Conservation (phyloP, 2,329 filamentous ascomycete species). For the Apiospora saccharicola region DNA sequence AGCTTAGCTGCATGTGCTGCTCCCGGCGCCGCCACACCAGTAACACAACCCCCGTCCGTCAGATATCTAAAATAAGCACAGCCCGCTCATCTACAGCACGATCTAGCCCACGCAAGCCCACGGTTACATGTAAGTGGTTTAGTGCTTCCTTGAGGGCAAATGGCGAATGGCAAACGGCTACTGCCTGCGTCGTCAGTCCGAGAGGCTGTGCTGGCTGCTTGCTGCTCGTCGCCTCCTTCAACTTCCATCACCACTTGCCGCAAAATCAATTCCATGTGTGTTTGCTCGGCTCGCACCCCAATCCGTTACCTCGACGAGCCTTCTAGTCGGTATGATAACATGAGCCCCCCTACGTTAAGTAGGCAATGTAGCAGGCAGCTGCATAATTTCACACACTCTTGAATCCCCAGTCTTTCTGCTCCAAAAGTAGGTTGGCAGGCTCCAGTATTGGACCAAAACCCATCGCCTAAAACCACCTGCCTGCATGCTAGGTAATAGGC, state of each 20-base stretch:
- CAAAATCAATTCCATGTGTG: neutral
- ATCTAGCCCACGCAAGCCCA: slow-evolving; percentile 9
- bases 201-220: neutral
- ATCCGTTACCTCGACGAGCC: too few species aligned
- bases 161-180: neutral
- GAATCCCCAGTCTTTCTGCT: slow-evolving; percentile 9
- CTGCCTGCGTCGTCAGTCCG: neutral
- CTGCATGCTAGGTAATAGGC: neutral
- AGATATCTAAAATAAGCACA: slow-evolving; percentile 33
- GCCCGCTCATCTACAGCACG: slow-evolving; percentile 24
- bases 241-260: neutral
- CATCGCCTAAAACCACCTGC: neutral
- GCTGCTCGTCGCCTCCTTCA: neutral
- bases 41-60: neutral
- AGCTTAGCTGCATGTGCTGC: slow-evolving; percentile 17
- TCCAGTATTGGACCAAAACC: neutral
- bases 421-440: neutral
- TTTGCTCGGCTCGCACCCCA: neutral
- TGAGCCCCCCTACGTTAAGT: neutral
- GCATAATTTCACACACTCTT: neutral
- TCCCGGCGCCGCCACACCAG: slow-evolving; percentile 16
- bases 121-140: neutral
- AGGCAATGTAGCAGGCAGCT: neutral
- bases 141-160: neutral
- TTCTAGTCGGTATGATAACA: neutral